Percentiles rank a stretch among this genome's conserved stretches.
Evolutionary conservation across 1,139 yeast species (phyloP).

Genomic region (Kurtzmaniella quercitrusa): DNA sequence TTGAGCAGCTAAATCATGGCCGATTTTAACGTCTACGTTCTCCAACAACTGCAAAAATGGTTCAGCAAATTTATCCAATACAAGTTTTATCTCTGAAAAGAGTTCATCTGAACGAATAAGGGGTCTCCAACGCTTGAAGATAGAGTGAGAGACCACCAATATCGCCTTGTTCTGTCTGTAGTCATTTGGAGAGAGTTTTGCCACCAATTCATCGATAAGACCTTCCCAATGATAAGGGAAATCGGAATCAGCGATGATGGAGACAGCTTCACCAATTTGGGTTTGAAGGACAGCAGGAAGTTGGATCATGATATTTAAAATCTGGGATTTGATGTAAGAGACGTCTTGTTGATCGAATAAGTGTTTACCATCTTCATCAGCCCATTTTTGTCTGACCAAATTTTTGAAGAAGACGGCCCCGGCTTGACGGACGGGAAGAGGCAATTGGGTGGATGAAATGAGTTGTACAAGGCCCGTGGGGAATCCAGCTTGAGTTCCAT

Average conservation of each 20-base stretch:
- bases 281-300: conserved; percentile 73
- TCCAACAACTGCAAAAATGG: conserved; percentile 72
- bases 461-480: conserved; percentile 71
- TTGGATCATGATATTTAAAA: conserved; percentile 76
- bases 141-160: conserved; percentile 87
- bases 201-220: conserved; percentile 71
- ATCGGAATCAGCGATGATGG: conserved; percentile 91
- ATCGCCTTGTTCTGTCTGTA: conserved; percentile 81
- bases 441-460: conserved; percentile 59
- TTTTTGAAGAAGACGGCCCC: conserved; percentile 91
- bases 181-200: conserved; percentile 58
- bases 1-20: conserved; percentile 34
- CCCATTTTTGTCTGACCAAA: conserved; percentile 80
- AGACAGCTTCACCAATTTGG: conserved; percentile 91
- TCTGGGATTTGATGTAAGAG: conserved; percentile 64
- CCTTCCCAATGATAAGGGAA: conserved; percentile 89
- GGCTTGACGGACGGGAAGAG: conserved; percentile 67
- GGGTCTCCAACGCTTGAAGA: conserved; percentile 96
- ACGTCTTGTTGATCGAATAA: conserved; percentile 61
- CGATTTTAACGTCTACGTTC: conserved; percentile 64
- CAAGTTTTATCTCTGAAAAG: conserved; percentile 82
- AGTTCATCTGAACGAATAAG: conserved; percentile 87
- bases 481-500: conserved; percentile 71
- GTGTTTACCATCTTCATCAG: conserved; percentile 82
- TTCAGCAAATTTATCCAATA: conserved; percentile 75